Evolutionary conservation across 306 rosid genomes (phyloP).

Genomic region (Sophora flavescens): DNA sequence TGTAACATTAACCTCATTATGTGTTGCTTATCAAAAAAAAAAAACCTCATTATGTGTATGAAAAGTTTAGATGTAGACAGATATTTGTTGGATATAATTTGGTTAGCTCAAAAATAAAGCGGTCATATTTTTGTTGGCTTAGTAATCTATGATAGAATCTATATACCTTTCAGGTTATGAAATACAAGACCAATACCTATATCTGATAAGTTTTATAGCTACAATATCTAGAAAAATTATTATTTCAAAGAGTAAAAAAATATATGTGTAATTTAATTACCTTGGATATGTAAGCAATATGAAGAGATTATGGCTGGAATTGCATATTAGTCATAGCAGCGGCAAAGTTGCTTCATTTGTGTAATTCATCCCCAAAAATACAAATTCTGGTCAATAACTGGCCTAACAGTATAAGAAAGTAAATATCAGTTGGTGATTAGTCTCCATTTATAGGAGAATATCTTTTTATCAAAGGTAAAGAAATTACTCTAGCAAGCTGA

Average conservation of each 20-base stretch:
- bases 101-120: neutral
- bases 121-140: neutral
- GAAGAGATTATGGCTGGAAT: conserved; percentile 82
- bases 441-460: neutral
- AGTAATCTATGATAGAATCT: neutral
- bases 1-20: too few species aligned
- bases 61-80: too few species aligned
- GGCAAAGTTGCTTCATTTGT: conserved; percentile 96
- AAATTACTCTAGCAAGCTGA: conserved; percentile 81
- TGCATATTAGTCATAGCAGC: conserved; percentile 81
- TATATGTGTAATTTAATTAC: conserved; percentile 46
- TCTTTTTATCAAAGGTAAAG: neutral
- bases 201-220: neutral
- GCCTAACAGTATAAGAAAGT: conserved; percentile 64
- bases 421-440: neutral
- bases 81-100: neutral
- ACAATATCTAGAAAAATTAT: neutral
- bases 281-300: conserved; percentile 75
- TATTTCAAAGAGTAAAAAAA: neutral
- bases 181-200: neutral
- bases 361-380: conserved; percentile 85
- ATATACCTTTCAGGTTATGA: neutral
- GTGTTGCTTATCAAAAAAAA: too few species aligned
- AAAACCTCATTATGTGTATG: too few species aligned
- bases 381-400: conserved; percentile 90